A percentile compares a stretch with the other conserved stretches of the same genome.
Conservation (phyloP, 441 rosid genomes). For the Viola pubescens region DNA sequence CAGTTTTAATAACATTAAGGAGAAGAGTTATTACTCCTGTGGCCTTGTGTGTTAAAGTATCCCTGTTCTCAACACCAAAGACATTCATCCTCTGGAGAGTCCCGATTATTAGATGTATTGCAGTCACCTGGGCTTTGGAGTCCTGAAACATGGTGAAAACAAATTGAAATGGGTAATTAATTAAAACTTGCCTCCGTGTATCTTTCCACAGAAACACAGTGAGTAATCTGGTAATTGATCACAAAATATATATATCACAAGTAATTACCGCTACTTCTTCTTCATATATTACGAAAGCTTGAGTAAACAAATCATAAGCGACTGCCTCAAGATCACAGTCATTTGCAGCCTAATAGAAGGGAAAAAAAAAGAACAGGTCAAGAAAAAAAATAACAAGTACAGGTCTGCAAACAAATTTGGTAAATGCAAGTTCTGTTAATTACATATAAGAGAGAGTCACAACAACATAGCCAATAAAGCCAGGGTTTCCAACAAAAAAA, state of each 20-base stretch:
- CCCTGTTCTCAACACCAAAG: conserved; percentile 95
- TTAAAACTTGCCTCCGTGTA: background rate
- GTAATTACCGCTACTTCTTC: conserved; percentile 90
- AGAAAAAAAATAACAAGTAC: conserved; percentile 6
- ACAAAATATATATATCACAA: background rate
- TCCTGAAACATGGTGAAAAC: conserved; percentile 38
- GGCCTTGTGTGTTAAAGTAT: conserved; percentile 93
- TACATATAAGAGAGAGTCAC: background rate
- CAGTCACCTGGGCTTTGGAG: conserved; percentile 92
- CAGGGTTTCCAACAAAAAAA: too few relatives aligned
- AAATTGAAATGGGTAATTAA: background rate
- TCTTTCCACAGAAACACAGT: background rate
- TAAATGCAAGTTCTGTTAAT: background rate
- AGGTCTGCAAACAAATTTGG: background rate
- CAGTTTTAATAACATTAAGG: background rate
- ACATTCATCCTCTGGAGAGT: conserved; percentile 95
- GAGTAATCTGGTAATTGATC: background rate
- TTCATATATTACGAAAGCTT: conserved; percentile 83
- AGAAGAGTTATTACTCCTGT: conserved; percentile 57
- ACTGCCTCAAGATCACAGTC: conserved; percentile 88
- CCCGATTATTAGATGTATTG: conserved; percentile 80
- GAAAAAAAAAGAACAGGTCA: conserved; percentile 12
- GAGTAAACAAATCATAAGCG: conserved; percentile 95
- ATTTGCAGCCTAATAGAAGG: conserved; percentile 73
- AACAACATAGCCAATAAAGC: background rate